Evolutionary conservation across 352 stramenopile species (phyloP).

Genomic region (Plasmopara viticola): DNA sequence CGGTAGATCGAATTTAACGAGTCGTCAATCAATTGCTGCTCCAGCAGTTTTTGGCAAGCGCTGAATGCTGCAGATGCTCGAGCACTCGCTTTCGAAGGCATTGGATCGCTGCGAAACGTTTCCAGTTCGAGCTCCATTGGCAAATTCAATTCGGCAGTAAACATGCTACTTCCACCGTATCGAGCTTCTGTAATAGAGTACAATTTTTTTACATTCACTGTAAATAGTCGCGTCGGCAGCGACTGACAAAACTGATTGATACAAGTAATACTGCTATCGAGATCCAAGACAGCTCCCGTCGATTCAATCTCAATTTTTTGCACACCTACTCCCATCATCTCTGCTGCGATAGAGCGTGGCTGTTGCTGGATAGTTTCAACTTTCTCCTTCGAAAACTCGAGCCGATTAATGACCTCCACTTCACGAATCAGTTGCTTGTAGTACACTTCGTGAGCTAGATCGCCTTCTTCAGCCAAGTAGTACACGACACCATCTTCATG

Average conservation of each 20-base stretch:
- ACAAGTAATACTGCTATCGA: conserved; percentile 66
- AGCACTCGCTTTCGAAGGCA: conserved; percentile 50
- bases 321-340: conserved; percentile 31
- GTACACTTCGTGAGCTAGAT: conserved; percentile 38
- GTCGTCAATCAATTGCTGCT: conserved; percentile 45
- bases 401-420: conserved; percentile 42
- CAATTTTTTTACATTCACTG: conserved; percentile 46
- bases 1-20: conserved; percentile 76
- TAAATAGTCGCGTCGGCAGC: conserved; percentile 47
- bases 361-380: conserved; percentile 47
- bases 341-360: conserved; percentile 42
- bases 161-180: conserved; percentile 36
- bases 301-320: conserved; percentile 35
- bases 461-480: conserved; percentile 55
- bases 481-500: conserved; percentile 74
- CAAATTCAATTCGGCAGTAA: conserved; percentile 45
- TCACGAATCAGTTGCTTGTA: conserved; percentile 42
- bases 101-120: conserved; percentile 37
- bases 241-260: conserved; percentile 79
- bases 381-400: conserved; percentile 69
- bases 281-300: conserved; percentile 60
- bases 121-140: conserved; percentile 43
- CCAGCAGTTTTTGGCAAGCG: conserved; percentile 51
- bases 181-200: conserved; percentile 36
- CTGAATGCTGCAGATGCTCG: conserved; percentile 53